Conservation (phyloP, 371 early-diverging fungal genomes). For the Dinochytrium kinnereticum region DNA sequence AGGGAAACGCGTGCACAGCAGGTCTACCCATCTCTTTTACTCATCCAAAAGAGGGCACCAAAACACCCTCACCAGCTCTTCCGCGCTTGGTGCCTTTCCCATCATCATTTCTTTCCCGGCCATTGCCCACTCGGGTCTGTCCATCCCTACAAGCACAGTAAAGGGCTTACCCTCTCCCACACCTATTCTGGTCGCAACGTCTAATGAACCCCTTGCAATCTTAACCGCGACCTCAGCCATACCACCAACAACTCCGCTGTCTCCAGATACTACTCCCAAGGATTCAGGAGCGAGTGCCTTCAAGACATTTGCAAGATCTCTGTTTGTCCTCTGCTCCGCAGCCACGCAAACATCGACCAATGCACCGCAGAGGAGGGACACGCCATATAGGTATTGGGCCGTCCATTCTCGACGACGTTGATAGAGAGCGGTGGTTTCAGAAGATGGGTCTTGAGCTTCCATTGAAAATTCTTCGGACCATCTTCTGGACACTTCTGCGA, state of each 20-base stretch:
- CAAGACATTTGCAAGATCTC: constrained; percentile 69
- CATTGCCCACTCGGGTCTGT: constrained; percentile 38
- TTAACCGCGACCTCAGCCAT: constrained; percentile 32
- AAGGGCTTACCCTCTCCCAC: constrained; percentile 48
- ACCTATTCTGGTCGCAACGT: constrained; percentile 25
- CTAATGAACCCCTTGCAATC: constrained; percentile 25
- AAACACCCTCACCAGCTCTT: constrained; percentile 33
- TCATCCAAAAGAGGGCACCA: constrained; percentile 29
- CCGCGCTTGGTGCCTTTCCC: not conserved
- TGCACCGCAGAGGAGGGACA: constrained; percentile 16
- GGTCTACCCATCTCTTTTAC: too few species aligned
- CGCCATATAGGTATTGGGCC: constrained; percentile 18
- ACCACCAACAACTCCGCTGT: constrained; percentile 22
- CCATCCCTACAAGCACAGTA: constrained; percentile 77
- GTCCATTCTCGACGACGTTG: constrained; percentile 19
- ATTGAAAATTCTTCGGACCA: not conserved
- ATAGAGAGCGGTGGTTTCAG: too few species aligned
- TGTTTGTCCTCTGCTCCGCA: constrained; percentile 65
- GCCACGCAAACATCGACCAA: constrained; percentile 55
- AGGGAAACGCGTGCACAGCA: too few species aligned
- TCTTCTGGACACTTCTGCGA: constrained; percentile 45
- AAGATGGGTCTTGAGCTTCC: not conserved
- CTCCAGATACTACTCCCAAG: constrained; percentile 15
- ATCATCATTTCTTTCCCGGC: constrained; percentile 2
- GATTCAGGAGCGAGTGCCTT: constrained; percentile 56